Base-by-base conservation (phyloP, 2,329 filamentous ascomycete species). In the Escovopsis weberi region DNA sequence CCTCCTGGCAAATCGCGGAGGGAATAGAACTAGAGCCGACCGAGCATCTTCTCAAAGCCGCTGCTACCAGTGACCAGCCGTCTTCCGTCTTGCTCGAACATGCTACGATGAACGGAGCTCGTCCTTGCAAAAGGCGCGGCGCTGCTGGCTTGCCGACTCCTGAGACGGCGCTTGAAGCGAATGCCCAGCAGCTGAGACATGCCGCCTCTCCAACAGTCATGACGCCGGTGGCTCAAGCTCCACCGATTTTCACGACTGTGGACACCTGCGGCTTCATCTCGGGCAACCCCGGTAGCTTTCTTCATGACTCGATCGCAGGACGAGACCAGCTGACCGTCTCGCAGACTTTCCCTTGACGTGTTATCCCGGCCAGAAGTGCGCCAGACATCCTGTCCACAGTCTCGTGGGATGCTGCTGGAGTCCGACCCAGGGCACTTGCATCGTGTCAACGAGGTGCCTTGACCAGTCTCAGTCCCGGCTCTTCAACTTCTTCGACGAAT, bases 341-440 rank as follows among this genome's bases (percentile, higher is more conserved):
- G 26, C n/a, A 51, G 50, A 45, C 18, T 33, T 35, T 12, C 44
- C 50, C 8, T 38, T 52, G 19, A 48, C 47, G 2, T 52, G 50
- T 40, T 40, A 48, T 11, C 26, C 44, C 1, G 48, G 50, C 6
- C 50, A 52, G 43, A 46, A 33, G 15, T 52, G 50, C 19, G 49
- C 48, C 19, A 46, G 43, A 11, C 49, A 52, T 33, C 28, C 23
- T 2, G 32, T 18, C 33, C 46, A 46, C n/a, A 39, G 44, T 26
- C 42, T 52, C n/a, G 44, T 52, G 12, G 49, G 48, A 18, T 52
- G 50, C 38, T 52, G 50, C 39, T 50, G 49, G 49, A 48, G 37
- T 26, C 30, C 43, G 11, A 37, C 26, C 8, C 39, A 23, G 11
- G 44, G 36, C 6, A 39, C 23, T 5, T 52, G 50, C 30, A 33